Evolutionary conservation across 106 monocot species (phyloP).

Genomic region (Dendrobium catenatum): DNA sequence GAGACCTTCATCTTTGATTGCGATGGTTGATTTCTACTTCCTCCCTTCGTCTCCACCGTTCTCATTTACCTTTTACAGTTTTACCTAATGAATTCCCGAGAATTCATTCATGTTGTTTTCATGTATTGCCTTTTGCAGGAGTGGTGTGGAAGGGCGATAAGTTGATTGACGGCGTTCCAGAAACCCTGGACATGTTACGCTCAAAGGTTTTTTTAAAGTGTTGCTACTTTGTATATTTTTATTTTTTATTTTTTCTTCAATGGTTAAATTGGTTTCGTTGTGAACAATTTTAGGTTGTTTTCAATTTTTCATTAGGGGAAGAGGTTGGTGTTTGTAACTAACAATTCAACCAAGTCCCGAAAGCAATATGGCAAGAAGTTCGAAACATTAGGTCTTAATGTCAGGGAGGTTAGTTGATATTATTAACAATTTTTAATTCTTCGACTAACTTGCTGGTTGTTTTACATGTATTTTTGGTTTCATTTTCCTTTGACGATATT

Average conservation of each 20-base stretch:
- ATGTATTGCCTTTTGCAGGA: constrained; percentile 31
- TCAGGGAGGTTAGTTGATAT: constrained; percentile 59
- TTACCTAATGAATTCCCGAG: neutral
- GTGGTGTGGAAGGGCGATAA: constrained; percentile 98
- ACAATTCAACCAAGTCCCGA: constrained; percentile 94
- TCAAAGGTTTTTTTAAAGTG: constrained; percentile 38
- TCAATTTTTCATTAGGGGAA: constrained; percentile 47
- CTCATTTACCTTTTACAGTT: neutral
- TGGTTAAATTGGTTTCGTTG: neutral
- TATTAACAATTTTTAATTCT: neutral
- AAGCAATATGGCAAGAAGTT: constrained; percentile 99
- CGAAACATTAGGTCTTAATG: constrained; percentile 77
- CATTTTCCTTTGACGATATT: neutral
- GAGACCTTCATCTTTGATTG: constrained; percentile 98
- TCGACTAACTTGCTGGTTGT: neutral
- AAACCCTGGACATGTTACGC: constrained; percentile 82
- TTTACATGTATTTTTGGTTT: constrained; percentile 4
- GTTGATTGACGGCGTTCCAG: constrained; percentile 79
- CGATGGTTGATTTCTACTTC: constrained; percentile 40
- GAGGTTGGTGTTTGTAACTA: constrained; percentile 89
- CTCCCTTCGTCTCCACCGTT: neutral
- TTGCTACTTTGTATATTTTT: neutral
- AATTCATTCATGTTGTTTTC: too few species aligned
- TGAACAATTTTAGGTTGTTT: neutral
- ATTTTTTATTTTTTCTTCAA: too few species aligned